Base-by-base conservation (phyloP, 2,329 filamentous ascomycete genomes). In the Colletotrichum cuscutae region DNA sequence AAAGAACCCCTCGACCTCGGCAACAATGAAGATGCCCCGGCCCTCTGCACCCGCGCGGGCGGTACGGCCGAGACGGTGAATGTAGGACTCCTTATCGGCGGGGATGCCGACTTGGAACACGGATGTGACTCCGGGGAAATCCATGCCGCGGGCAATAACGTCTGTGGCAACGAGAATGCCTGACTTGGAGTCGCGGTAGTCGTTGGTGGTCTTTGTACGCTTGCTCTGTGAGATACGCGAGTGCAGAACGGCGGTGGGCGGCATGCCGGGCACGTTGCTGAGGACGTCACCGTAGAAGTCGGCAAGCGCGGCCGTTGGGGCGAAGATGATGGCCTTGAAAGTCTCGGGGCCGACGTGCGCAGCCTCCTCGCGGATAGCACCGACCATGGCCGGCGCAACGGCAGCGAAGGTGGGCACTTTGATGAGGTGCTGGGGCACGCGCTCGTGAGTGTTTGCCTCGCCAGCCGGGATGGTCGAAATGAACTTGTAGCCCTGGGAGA, bases 241-340 rank as follows among this genome's bases (percentile, higher is more conserved):
- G 78, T 89, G 87, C 54, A 89, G 82, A 13, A 84, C 81, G 30
- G 81, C 84, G 9, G 86, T 83, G 3, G 82, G 78, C 0, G 87
- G 84, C 46, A 88, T 76, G 12, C 82, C 84, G 2, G 82, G 77
- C 24, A 84, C 76, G 24, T 77, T 74, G 30, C 79, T 80, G 4
- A 89, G 82, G 24, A 89, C 68, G 15, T 84, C 78, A 26, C 84
- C 82, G 77, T 89, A 88, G 60, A 89, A 85, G 53, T 86, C 86
- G 5, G 87, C 87, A 1, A 86, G 83, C 2, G 83, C 85, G 3
- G 89, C 88, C 0, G 89, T 90, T 66, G 92, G 92, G 75, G 93
- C 93, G 82, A 96, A 97, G 46, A 96, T 84, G 76, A 97, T 95
- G 35, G 93, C 93, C 83, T 97, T 97, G 89, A 97, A 95, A 1